A percentile compares a stretch with the other conserved stretches of the same genome.
Evolutionary conservation across 495 filamentous ascomycete species (phyloP).

Genomic region (Tuber umbilicatum): DNA sequence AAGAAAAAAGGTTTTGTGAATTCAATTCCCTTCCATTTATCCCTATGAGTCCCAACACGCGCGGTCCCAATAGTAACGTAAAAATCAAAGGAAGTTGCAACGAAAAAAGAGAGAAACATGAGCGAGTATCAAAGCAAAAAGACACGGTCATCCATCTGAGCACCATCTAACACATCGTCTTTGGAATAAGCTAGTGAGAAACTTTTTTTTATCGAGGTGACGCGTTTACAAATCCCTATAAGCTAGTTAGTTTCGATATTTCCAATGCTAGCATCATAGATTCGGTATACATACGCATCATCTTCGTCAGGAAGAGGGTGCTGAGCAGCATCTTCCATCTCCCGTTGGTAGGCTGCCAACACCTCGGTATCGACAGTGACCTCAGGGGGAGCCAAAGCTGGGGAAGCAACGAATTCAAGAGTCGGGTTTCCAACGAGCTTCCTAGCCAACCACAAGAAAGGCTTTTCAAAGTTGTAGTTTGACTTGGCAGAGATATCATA

Average conservation of each 20-base stretch:
- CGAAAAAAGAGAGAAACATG: slow-evolving; percentile 21
- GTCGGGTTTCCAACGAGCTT: slow-evolving; percentile 93
- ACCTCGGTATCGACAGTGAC: slow-evolving; percentile 77
- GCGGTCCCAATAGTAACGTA: slow-evolving; percentile 34
- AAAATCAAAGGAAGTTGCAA: slow-evolving; percentile 5
- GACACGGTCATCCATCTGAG: slow-evolving; percentile 13
- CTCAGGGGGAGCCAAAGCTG: slow-evolving; percentile 88
- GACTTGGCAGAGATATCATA: slow-evolving; percentile 99
- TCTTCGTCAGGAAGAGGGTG: slow-evolving; percentile 95
- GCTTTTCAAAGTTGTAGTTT: slow-evolving; percentile 99
- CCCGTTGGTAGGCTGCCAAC: slow-evolving; percentile 71
- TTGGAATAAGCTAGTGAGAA: slow-evolving; percentile 14
- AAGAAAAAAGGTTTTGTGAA: slow-evolving; percentile 29
- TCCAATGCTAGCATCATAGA: background rate
- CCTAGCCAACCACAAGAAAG: slow-evolving; percentile 98
- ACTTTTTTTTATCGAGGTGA: slow-evolving; percentile 1
- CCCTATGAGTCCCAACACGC: slow-evolving; percentile 20
- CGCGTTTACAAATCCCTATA: slow-evolving; percentile 39
- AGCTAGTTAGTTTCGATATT: slow-evolving; percentile 13
- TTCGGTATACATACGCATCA: slow-evolving; percentile 52
- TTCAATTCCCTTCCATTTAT: slow-evolving; percentile 38
- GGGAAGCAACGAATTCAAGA: slow-evolving; percentile 93
- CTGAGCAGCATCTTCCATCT: slow-evolving; percentile 75
- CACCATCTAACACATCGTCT: slow-evolving; percentile 13
- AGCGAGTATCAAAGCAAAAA: slow-evolving; percentile 14